These are phyloP conservation scores for Aspergillus leporis DNA, from an alignment of 495 filamentous ascomycete species.

Conservation along the genomic window DNA sequence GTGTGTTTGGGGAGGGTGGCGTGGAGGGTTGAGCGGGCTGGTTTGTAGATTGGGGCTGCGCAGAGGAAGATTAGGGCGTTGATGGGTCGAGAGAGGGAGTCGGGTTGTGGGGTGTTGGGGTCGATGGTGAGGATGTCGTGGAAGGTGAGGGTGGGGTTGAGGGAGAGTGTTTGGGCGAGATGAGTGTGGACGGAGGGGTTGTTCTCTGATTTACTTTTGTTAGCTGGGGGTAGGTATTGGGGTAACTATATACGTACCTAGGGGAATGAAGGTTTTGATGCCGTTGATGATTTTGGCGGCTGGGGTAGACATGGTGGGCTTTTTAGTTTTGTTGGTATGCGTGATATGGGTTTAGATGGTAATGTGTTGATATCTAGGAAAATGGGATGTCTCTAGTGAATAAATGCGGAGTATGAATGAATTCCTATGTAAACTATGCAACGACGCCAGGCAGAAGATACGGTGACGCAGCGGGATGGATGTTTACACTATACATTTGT, in stretches of 20 bases:
- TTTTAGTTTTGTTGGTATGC: neutral
- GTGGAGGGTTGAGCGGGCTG: constrained; percentile 33
- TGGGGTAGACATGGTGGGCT: constrained; percentile 42
- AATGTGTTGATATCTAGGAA: too few species aligned
- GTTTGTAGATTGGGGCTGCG: constrained; percentile 46
- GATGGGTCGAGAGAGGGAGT: constrained; percentile 58
- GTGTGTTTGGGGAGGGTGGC: constrained; percentile 41
- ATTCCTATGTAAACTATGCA: too few species aligned
- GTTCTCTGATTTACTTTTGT: constrained; percentile 49
- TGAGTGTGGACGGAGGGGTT: constrained; percentile 59
- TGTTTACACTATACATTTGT: too few species aligned
- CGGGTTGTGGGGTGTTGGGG: constrained; percentile 53
- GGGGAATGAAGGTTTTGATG: constrained; percentile 39
- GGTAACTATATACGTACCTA: constrained; percentile 27
- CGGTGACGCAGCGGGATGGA: too few species aligned
- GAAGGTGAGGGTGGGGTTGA: constrained; percentile 53
- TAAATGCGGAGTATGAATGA: too few species aligned
- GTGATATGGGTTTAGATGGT: too few species aligned
- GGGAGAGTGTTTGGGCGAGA: constrained; percentile 55
- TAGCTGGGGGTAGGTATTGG: neutral
- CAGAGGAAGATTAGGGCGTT: constrained; percentile 60
- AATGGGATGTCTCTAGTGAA: neutral
- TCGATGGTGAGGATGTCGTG: constrained; percentile 57
- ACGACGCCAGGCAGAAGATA: too few species aligned
- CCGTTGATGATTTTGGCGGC: constrained; percentile 38